Conservation (phyloP, 768 basidiomycete genomes). For the Infundibulicybe gibba region DNA sequence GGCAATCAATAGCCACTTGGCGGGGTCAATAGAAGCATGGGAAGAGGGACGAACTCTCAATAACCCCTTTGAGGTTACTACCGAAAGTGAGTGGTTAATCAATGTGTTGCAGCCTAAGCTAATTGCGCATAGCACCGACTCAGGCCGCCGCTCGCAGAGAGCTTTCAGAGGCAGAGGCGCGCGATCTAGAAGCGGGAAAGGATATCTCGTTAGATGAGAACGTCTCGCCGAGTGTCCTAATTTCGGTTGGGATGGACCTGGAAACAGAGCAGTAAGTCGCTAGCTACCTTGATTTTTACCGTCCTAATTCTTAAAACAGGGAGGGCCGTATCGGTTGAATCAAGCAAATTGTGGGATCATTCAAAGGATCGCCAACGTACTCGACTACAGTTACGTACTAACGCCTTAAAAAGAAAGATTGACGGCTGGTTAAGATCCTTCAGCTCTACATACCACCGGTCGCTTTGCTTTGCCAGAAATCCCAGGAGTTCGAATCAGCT, state of each 20-base stretch:
- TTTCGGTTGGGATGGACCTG: slow-evolving; percentile 12
- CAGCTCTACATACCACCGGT: slow-evolving; percentile 12
- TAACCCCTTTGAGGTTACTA: slow-evolving; percentile 5
- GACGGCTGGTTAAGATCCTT: slow-evolving; percentile 9
- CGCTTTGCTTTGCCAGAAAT: slow-evolving; percentile 1
- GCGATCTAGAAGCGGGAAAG: background rate
- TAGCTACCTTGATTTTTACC: background rate
- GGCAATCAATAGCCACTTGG: background rate
- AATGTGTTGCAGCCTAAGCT: background rate
- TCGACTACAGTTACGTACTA: slow-evolving; percentile 3
- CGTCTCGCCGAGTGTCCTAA: slow-evolving; percentile 9
- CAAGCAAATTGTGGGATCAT: slow-evolving; percentile 6
- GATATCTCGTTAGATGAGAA: slow-evolving; percentile 7
- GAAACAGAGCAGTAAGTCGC: slow-evolving; percentile 15
- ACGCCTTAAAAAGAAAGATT: slow-evolving; percentile 8
- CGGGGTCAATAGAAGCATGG: slow-evolving; percentile 4
- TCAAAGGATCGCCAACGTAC: slow-evolving; percentile 7
- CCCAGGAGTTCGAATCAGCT: slow-evolving; percentile 1
- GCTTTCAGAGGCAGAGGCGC: slow-evolving; percentile 7
- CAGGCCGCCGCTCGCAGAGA: slow-evolving; percentile 3
- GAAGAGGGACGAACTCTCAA: slow-evolving; percentile 4
- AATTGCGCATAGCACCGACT: slow-evolving; percentile 5
- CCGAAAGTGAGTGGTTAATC: background rate
- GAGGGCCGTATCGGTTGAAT: background rate
- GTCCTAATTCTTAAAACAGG: too few relatives aligned